These are phyloP conservation scores for Pseudoturritis turrita DNA, from an alignment of 345 rosid species.

Conservation along the genomic window DNA sequence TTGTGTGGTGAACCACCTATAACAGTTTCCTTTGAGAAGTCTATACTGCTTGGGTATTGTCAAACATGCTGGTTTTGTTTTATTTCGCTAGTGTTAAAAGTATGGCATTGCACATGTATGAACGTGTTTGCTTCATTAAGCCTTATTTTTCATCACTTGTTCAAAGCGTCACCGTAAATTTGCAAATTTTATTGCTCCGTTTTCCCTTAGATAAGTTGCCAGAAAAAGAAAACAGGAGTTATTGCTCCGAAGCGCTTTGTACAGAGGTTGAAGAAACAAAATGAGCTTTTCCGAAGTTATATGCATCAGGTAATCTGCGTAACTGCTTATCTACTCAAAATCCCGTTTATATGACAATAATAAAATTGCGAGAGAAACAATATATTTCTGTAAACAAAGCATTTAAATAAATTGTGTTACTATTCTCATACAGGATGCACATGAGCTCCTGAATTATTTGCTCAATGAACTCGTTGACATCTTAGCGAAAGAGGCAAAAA, in stretches of 20 bases:
- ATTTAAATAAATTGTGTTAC: background rate
- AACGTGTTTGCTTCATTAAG: background rate
- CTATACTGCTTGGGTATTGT: background rate
- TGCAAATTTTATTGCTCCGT: background rate
- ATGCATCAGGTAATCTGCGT: slow-evolving; percentile 83
- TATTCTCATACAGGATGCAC: slow-evolving; percentile 69
- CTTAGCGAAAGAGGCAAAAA: slow-evolving; percentile 51
- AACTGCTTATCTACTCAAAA: background rate
- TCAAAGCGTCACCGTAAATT: no score
- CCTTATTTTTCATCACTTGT: background rate
- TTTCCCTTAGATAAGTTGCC: slow-evolving; percentile 70
- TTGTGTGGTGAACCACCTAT: background rate
- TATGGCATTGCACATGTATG: background rate
- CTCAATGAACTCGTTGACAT: slow-evolving; percentile 93
- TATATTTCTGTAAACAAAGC: background rate
- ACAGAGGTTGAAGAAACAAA: slow-evolving; percentile 94
- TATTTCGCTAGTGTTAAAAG: background rate
- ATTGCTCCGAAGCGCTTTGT: slow-evolving; percentile 95
- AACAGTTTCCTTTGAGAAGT: background rate
- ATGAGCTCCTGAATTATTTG: slow-evolving; percentile 88
- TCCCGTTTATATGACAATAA: background rate
- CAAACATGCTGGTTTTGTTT: background rate
- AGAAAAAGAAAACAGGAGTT: slow-evolving; percentile 97
- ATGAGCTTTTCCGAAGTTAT: slow-evolving; percentile 95
- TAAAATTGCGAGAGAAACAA: background rate